phyloP scores from a whole-genome alignment of 2,329 filamentous ascomycete species.

The Aspergillus udagawae region DNA sequence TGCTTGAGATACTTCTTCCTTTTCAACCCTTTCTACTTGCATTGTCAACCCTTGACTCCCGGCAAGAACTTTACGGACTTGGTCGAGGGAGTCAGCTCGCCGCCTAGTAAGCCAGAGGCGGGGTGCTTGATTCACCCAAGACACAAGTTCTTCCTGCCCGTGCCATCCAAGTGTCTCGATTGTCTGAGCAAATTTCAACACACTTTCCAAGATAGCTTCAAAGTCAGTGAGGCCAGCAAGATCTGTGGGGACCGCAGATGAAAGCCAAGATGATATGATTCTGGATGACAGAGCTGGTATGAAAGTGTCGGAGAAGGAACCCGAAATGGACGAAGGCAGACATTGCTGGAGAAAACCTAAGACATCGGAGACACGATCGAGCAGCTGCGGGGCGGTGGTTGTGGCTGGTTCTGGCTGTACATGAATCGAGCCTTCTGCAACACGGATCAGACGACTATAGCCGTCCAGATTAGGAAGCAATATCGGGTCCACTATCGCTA shows the following conservation, averaged over 20 bases:
- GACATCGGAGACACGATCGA: slow-evolving; percentile 42
- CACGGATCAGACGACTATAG: slow-evolving; percentile 22
- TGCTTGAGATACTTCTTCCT: slow-evolving; percentile 68
- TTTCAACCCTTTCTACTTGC: slow-evolving; percentile 79
- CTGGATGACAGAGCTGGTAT: slow-evolving; percentile 65
- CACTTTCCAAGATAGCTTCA: slow-evolving; percentile 63
- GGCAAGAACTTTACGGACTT: slow-evolving; percentile 65
- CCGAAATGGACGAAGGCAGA: slow-evolving; percentile 47
- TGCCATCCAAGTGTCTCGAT: slow-evolving; percentile 63
- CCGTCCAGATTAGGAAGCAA: slow-evolving; percentile 23
- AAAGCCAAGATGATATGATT: slow-evolving; percentile 71
- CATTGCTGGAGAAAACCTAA: slow-evolving; percentile 49
- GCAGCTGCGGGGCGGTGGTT: slow-evolving; percentile 32
- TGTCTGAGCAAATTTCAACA: slow-evolving; percentile 60
- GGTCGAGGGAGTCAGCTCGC: slow-evolving; percentile 72
- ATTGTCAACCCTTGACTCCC: slow-evolving; percentile 63
- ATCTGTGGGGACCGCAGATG: slow-evolving; percentile 69
- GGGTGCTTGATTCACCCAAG: slow-evolving; percentile 78
- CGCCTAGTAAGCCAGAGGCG: slow-evolving; percentile 82
- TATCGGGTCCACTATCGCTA: slow-evolving; percentile 30
- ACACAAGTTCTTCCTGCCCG: slow-evolving; percentile 58
- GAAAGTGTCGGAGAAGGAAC: slow-evolving; percentile 63
- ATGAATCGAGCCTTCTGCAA: slow-evolving; percentile 26
- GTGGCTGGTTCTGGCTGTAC: slow-evolving; percentile 21
- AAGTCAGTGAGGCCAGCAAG: slow-evolving; percentile 69